Conservation (phyloP, 495 filamentous ascomycete species). For the Neurospora cerealis region DNA sequence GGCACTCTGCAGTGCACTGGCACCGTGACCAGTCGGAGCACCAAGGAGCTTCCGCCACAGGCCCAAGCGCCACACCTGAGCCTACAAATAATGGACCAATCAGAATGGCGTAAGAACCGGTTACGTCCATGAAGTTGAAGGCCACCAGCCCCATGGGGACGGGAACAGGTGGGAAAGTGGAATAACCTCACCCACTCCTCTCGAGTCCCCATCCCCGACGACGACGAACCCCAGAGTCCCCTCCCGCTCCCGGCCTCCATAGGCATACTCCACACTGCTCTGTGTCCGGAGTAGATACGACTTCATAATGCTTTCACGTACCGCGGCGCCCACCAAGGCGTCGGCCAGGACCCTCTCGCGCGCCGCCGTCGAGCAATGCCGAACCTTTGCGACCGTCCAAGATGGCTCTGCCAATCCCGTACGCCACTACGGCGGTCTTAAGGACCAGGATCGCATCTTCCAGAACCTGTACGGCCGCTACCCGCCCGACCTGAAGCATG, state of each 20-base stretch:
- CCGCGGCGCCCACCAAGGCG: slow-evolving; percentile 34
- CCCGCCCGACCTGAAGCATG: slow-evolving; percentile 78
- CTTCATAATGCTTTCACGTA: slow-evolving; percentile 38
- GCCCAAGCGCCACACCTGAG: neutral
- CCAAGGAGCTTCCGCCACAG: neutral
- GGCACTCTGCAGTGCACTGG: neutral
- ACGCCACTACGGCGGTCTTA: slow-evolving; percentile 72
- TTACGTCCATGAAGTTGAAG: neutral
- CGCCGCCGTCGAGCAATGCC: slow-evolving; percentile 19
- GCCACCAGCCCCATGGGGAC: neutral
- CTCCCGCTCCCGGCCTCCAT: slow-evolving; percentile 21
- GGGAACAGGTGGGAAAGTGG: neutral
- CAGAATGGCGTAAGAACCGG: neutral
- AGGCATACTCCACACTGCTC: slow-evolving; percentile 34
- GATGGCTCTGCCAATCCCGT: slow-evolving; percentile 58
- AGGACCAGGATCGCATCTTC: slow-evolving; percentile 96
- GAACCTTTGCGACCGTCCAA: slow-evolving; percentile 74
- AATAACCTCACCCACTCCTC: slow-evolving; percentile 4
- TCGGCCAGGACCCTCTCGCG: slow-evolving; percentile 30
- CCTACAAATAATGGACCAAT: neutral
- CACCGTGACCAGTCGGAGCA: neutral
- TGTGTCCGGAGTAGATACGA: slow-evolving; percentile 28
- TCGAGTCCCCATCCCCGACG: neutral
- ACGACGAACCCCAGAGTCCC: slow-evolving; percentile 1
- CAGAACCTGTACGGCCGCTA: slow-evolving; percentile 94